Conservation (phyloP, 306 rosid species). For the Sophora flavescens region DNA sequence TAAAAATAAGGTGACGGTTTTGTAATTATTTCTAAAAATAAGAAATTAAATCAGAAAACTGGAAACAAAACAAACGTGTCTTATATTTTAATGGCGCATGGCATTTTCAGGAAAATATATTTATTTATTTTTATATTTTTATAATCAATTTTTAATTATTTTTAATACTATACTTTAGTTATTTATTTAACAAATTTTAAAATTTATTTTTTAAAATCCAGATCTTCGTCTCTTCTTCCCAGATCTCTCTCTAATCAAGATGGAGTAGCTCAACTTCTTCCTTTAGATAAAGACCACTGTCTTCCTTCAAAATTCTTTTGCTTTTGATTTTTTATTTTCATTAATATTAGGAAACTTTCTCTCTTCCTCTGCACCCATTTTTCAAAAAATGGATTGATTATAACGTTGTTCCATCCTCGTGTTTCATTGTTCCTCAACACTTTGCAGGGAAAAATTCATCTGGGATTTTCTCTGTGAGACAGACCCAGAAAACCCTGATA, state of each 20-base stretch:
- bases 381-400: constrained; percentile 38
- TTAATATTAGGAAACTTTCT: neutral
- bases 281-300: constrained; percentile 51
- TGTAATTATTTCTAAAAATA: too few species aligned
- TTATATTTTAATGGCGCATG: too few species aligned
- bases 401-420: constrained; percentile 46
- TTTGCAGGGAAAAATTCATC: constrained; percentile 55
- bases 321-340: neutral
- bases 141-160: too few species aligned
- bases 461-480: constrained; percentile 64
- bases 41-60: too few species aligned
- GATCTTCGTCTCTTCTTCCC: too few species aligned
- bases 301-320: constrained; percentile 43
- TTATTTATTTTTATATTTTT: too few species aligned
- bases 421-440: constrained; percentile 39
- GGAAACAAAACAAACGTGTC: too few species aligned
- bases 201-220: too few species aligned
- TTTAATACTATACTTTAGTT: too few species aligned
- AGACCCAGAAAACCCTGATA: constrained; percentile 57
- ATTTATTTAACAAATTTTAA: too few species aligned
- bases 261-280: constrained; percentile 48
- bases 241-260: constrained; percentile 25
- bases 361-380: constrained; percentile 40
- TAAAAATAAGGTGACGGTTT: too few species aligned
- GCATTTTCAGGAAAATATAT: too few species aligned